Base-by-base conservation (phyloP, 1,139 yeast genomes). In the Kodamaea suecica region DNA sequence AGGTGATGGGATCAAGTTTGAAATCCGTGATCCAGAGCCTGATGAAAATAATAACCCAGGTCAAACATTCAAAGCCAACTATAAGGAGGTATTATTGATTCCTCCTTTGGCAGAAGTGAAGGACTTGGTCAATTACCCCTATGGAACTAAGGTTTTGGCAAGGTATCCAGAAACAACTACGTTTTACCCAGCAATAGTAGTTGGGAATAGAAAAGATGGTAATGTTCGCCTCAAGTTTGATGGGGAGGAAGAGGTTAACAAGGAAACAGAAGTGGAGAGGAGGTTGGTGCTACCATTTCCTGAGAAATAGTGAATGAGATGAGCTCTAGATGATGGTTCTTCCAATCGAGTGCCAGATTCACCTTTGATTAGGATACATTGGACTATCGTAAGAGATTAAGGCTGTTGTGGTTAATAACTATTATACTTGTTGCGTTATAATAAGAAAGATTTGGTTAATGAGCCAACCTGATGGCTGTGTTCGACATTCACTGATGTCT, bases 91-190 rank as follows among this genome's bases (percentile, higher is more conserved):
- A 4, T 73, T 92, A 23, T 67, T 82, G 29, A 82, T 94, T 17
- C 94, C 96, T 0, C 64, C 79, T 1, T 61, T 55, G 2, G 53
- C 48, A 3, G 67, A 65, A 12, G 59, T 61, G 1, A 63, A 64
- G 20, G 61, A 61, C 4, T 65, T 82, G 40, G 67, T 77, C 14
- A 71, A 71, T 35, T 86, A 84, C 46, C 82, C 94, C 0, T 67
- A 79, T 27, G 94, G 95, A 0, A 70, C 88, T 1, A 81, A 80
- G 48, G 98, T 92, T 3, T 66, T 94, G 42, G 98, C 97, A 0
- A 69, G 95, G 50, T 94, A 94, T 50, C 99, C 99, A 1, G 99
- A 94, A 49, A 94, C 99, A 0, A 94, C 98, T 0, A 90, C 97
- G 0, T 94, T 92, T 50, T 94, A 92, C 54, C 85, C 95, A 3